Percentiles rank a stretch among this genome's conserved stretches.
These are phyloP conservation scores for Theileria orientalis DNA, from an alignment of 169 alveolate genomes.

Conservation along the genomic window DNA sequence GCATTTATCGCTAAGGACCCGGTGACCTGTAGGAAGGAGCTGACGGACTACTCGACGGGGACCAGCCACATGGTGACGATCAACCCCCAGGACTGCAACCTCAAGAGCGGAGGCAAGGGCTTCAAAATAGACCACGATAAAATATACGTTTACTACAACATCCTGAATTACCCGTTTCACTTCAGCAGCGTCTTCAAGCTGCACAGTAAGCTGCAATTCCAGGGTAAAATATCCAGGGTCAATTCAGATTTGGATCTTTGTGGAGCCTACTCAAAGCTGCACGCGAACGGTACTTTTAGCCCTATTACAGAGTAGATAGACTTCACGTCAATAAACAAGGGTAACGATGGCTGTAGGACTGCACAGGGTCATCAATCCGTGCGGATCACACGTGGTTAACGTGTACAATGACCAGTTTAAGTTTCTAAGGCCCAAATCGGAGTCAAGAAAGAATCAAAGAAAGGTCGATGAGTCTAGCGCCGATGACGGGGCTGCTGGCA, in stretches of 20 bases:
- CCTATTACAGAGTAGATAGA: too few species aligned
- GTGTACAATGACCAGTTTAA: constrained; percentile 64
- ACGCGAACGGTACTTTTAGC: constrained; percentile 6
- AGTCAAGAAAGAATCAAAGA: neutral
- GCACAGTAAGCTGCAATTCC: constrained; percentile 31
- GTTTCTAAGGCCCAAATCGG: constrained; percentile 7
- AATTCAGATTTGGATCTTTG: constrained; percentile 26
- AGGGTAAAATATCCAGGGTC: constrained; percentile 15
- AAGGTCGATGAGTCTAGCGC: neutral
- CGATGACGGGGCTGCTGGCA: too few species aligned
- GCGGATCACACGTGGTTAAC: constrained; percentile 70
- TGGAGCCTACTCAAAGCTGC: neutral
- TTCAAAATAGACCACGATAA: neutral
- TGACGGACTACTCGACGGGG: neutral
- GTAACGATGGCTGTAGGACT: constrained; percentile 19
- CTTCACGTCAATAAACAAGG: too few species aligned
- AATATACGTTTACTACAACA: constrained; percentile 44
- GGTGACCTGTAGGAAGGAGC: constrained; percentile 24
- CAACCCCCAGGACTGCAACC: constrained; percentile 3
- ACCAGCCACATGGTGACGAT: neutral
- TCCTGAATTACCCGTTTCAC: constrained; percentile 53
- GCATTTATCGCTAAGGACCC: constrained; percentile 1
- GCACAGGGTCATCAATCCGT: constrained; percentile 67
- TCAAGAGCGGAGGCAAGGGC: neutral
- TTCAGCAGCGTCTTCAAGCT: constrained; percentile 33